phyloP scores from a whole-genome alignment of 371 early-diverging fungal species.

The Mucor velutinosus region DNA sequence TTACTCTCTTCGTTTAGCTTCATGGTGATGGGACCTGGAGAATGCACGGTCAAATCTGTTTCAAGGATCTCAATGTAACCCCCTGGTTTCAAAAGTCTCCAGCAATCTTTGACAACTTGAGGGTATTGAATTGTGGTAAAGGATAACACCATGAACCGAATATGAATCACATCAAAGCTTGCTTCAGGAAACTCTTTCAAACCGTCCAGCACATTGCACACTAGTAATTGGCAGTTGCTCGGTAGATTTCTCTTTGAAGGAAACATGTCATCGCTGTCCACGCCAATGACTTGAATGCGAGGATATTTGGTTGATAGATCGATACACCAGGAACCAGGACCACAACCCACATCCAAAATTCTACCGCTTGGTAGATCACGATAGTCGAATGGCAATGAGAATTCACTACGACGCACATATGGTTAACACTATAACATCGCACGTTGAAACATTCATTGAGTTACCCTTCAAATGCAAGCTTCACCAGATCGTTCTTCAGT shows the following conservation, averaged over 20 bases:
- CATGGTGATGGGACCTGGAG: slow-evolving; percentile 31
- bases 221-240: slow-evolving; percentile 28
- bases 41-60: slow-evolving; percentile 31
- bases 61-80: slow-evolving; percentile 39
- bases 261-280: slow-evolving; percentile 37
- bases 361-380: slow-evolving; percentile 11
- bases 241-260: slow-evolving; percentile 29
- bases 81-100: slow-evolving; percentile 31
- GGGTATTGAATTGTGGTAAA: slow-evolving; percentile 28
- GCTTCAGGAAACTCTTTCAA: slow-evolving; percentile 23
- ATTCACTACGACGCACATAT: slow-evolving; percentile 20
- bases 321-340: slow-evolving; percentile 42
- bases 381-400: slow-evolving; percentile 31
- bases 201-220: slow-evolving; percentile 29
- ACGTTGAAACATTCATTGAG: neutral
- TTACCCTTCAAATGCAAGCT: slow-evolving; percentile 45
- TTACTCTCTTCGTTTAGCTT: slow-evolving; percentile 34
- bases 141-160: slow-evolving; percentile 33
- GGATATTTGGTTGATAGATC: slow-evolving; percentile 35
- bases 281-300: slow-evolving; percentile 32
- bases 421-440: neutral
- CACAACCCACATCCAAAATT: slow-evolving; percentile 39
- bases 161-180: slow-evolving; percentile 35
- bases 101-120: slow-evolving; percentile 32
- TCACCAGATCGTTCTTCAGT: slow-evolving; percentile 37